These are phyloP conservation scores for Colletotrichum endophyticum DNA, from an alignment of 2,329 filamentous ascomycete genomes.

Conservation along the genomic window DNA sequence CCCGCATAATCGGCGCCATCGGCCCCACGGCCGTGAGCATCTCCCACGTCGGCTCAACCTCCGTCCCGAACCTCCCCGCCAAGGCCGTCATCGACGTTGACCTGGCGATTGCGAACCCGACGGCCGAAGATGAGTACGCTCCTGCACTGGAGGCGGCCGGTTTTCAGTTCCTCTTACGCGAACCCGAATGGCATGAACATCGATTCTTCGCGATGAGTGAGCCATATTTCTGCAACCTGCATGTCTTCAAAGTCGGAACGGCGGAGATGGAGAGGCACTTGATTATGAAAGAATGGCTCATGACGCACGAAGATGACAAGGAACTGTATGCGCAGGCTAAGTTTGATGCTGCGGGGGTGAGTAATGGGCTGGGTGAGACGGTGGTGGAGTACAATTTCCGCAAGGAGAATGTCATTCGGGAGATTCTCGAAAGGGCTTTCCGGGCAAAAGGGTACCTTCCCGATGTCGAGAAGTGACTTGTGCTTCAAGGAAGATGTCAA, in stretches of 20 bases:
- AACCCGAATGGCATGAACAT: conserved; percentile 53
- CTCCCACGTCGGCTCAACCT: conserved; percentile 55
- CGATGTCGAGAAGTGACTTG: not conserved
- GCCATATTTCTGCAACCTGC: conserved; percentile 45
- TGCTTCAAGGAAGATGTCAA: not conserved
- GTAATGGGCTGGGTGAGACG: conserved; percentile 33
- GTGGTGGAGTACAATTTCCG: conserved; percentile 43
- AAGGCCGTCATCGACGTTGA: conserved; percentile 60
- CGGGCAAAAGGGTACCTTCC: conserved; percentile 28
- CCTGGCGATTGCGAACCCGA: conserved; percentile 44
- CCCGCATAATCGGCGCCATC: conserved; percentile 38
- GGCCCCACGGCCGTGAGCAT: conserved; percentile 38
- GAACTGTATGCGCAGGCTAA: conserved; percentile 45
- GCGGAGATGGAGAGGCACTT: conserved; percentile 46
- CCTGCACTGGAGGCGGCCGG: conserved; percentile 44
- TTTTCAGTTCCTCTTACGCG: conserved; percentile 50
- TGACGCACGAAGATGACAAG: conserved; percentile 38
- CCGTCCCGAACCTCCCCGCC: conserved; percentile 51
- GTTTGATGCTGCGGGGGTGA: conserved; percentile 34
- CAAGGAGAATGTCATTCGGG: conserved; percentile 43
- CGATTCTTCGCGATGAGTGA: conserved; percentile 47
- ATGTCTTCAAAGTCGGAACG: conserved; percentile 50
- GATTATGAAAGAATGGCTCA: conserved; percentile 51
- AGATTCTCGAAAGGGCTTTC: conserved; percentile 39
- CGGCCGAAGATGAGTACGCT: conserved; percentile 47